A percentile compares a stretch with the other conserved stretches of the same genome.
Conservation (phyloP, 305 asterid species). For the Rubia tinctorum region DNA sequence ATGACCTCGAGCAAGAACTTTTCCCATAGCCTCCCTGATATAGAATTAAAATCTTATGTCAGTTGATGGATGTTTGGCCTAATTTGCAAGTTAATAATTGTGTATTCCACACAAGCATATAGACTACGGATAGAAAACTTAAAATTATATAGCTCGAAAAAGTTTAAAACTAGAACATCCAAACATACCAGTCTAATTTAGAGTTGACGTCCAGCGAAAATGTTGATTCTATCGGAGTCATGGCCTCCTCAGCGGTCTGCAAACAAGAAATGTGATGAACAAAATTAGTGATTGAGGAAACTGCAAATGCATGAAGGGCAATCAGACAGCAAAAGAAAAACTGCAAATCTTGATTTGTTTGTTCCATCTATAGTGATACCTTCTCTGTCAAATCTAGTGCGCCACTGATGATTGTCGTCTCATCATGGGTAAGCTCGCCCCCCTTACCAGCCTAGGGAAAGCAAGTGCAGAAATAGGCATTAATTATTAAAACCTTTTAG, state of each 20-base stretch:
- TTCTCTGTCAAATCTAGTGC: conserved; percentile 89
- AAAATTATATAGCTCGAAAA: neutral
- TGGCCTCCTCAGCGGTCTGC: conserved; percentile 93
- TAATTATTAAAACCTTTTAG: neutral
- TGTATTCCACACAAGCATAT: neutral
- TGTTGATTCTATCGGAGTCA: conserved; percentile 90
- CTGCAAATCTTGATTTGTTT: neutral
- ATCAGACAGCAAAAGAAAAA: neutral
- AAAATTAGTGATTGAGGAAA: neutral
- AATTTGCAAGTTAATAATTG: too few relatives aligned
- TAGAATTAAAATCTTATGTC: conserved; percentile 8
- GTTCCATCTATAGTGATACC: conserved; percentile 33
- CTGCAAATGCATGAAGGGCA: neutral
- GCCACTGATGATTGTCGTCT: conserved; percentile 91
- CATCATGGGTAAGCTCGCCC: conserved; percentile 93
- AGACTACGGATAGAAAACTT: neutral
- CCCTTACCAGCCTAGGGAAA: conserved; percentile 83
- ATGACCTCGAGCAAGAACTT: conserved; percentile 84
- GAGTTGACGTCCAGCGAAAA: conserved; percentile 85
- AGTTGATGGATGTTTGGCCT: too few relatives aligned
- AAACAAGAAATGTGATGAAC: conserved; percentile 15
- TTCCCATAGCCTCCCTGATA: conserved; percentile 85
- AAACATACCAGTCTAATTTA: conserved; percentile 73
- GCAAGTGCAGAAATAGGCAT: conserved; percentile 9
- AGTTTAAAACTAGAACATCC: neutral